Base-by-base conservation (phyloP, 441 rosid species). In the Bruguiera hainesii region DNA sequence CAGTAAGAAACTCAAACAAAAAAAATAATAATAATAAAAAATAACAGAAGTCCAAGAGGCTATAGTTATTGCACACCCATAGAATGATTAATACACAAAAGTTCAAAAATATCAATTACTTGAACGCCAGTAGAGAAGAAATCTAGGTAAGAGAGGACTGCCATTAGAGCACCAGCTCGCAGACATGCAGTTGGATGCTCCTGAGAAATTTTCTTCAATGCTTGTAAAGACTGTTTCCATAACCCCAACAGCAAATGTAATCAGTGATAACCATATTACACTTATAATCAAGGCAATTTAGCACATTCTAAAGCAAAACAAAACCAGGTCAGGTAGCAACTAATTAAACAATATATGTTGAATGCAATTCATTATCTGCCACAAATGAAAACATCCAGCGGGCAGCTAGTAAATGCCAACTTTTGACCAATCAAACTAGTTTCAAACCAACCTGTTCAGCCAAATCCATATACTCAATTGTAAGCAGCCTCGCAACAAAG, bases 151-250 rank as follows among this genome's bases (percentile, higher is more conserved):
- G 97, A 89, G 75, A 96, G 98, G 75, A 96, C 99, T 0, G 99
- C 99, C 99, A 96, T 96, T 51, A 96, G 96, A 69, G 99, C 98
- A 73, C 99, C 99, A 48, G 97, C 99, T 66, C 99, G 87, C 74
- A 96, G 73, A 78, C 99, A 96, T 18, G 98, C 96, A 73, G 99
- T 96, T 35, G 98, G 99, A 66, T 96, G 99, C 76, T 96, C 99
- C 82, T 89, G 99, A 64, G 99, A 96, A 81, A 96, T 96, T 90
- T 96, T 96, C 83, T 96, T 96, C 63, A 96, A 80, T 29, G 98
- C 99, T 89, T 96, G 99, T 75, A 96, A 72, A 61, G 97, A 93
- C 98, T 96, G 87, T 81, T 73, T 33, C 39, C 29, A 65, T 1
- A 62, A 60, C 60, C 48, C 48, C 48, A 75, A 78, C 63, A 64